These are phyloP conservation scores for Plasmodium berghei DNA, from an alignment of 169 alveolate genomes.

Conservation along the genomic window DNA sequence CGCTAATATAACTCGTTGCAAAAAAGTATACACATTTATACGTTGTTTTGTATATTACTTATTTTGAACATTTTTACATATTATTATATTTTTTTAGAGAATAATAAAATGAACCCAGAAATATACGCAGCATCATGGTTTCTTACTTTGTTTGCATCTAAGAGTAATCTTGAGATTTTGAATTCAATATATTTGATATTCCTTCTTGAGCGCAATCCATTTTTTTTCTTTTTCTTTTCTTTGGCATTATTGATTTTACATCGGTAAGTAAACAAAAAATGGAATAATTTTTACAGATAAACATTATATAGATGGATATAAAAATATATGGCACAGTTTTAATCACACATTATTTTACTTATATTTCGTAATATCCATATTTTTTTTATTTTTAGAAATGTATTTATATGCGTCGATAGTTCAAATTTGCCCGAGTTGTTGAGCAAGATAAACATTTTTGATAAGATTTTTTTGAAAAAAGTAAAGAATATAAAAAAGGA, in stretches of 20 bases:
- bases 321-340: conserved; percentile 7
- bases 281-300: too few species aligned
- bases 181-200: conserved; percentile 79
- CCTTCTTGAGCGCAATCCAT: conserved; percentile 76
- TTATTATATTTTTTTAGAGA: conserved; percentile 39
- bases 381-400: conserved; percentile 36
- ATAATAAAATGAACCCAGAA: conserved; percentile 81
- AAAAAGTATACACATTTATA: neutral
- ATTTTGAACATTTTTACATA: neutral
- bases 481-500: conserved; percentile 42
- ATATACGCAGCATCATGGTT: conserved; percentile 86
- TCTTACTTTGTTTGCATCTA: conserved; percentile 82
- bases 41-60: neutral
- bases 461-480: conserved; percentile 50
- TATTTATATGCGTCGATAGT: conserved; percentile 68
- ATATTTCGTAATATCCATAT: neutral
- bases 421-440: conserved; percentile 71
- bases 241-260: conserved; percentile 79
- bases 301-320: conserved; percentile 16
- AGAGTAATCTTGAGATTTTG: conserved; percentile 75
- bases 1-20: neutral
- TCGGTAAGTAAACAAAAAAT: conserved; percentile 26
- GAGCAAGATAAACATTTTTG: conserved; percentile 73
- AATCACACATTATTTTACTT: neutral
- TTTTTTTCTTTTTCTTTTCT: conserved; percentile 79